Evolutionary conservation across 768 basidiomycete genomes (phyloP), one percentile per base, ranked within the genome.

Genomic region (Hemileccinum rubropunctum): DNA sequence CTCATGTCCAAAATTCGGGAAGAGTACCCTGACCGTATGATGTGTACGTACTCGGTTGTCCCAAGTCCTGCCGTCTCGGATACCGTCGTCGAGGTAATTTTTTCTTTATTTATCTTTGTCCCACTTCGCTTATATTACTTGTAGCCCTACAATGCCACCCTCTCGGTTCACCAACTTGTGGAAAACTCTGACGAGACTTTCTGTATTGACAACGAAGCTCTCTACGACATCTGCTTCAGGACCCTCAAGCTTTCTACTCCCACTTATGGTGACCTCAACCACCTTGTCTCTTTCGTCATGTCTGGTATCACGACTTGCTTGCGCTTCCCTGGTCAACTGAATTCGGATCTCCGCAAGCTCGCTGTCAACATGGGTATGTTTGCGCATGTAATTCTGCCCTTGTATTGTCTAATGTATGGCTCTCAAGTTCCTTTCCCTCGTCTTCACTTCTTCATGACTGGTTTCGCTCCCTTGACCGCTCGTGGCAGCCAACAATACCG

Each of bases 141-240:
- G 35, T 59, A 90, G 88, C 95, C 97, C 3, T 99, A 98, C 82
- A 98, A 98, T 71, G 97, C 95, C 30, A 97, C 94, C 4, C 88
- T 98, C 46, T 97, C 93, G 45, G 93, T 98, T 11, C 95, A 98
- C 71, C 97, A 98, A 74, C 84, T 98, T 37, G 97, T 98, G 45
- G 97, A 98, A 75, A 98, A 98, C 81, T 98, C 95, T 32, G 95
- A 98, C 66, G 94, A 97, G 75, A 98, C 97, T 15, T 98, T 98
- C 90, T 98, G 95, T 73, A 98, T 99, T 69, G 95, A 98, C 70
- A 98, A 98, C 71, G 95, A 98, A 72, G 97, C 95, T 26, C 86
- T 99, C 48, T 97, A 98, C 74, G 97, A 98, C 67, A 99, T 99
- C 66, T 98, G 95, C 75, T 94, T 97, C 84, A 83, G 92, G 66